Percentiles rank a stretch among this genome's conserved stretches.
Conservation (phyloP, 129 eudicot genomes). For the Lactuca sativa region DNA sequence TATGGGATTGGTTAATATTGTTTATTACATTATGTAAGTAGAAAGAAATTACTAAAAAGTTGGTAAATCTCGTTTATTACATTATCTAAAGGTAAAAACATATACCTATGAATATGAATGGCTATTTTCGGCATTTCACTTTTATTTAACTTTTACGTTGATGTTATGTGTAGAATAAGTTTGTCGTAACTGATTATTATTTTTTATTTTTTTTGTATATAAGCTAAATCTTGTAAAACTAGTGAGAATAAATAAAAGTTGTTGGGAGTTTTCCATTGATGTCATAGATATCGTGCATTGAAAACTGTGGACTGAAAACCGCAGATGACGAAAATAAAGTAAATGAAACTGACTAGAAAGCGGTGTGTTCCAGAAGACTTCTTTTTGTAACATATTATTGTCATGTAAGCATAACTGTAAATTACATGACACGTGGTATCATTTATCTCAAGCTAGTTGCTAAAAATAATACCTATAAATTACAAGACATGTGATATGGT, state of each 20-base stretch:
- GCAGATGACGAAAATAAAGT: neutral
- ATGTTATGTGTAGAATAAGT: too few relatives aligned
- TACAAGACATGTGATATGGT: neutral
- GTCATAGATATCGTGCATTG: neutral
- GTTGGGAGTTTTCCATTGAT: neutral
- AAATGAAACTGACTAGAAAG: neutral
- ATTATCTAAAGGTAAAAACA: too few relatives aligned
- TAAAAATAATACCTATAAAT: neutral
- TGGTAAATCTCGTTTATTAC: too few relatives aligned
- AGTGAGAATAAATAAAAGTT: neutral
- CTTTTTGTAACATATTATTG: neutral
- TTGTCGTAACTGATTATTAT: neutral
- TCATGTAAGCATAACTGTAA: conserved; percentile 5
- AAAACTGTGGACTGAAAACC: neutral
- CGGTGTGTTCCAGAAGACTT: too few relatives aligned
- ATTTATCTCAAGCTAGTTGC: neutral
- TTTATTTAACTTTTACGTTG: neutral
- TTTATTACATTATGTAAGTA: too few relatives aligned
- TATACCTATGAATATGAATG: too few relatives aligned
- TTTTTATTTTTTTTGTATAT: neutral
- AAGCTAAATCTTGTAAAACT: neutral
- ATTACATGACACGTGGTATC: neutral
- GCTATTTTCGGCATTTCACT: too few relatives aligned
- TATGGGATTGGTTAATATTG: too few relatives aligned
- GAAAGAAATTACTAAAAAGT: too few relatives aligned